Evolutionary conservation across 2,329 filamentous ascomycete species (phyloP).

Genomic region (Dactylellina sp.): DNA sequence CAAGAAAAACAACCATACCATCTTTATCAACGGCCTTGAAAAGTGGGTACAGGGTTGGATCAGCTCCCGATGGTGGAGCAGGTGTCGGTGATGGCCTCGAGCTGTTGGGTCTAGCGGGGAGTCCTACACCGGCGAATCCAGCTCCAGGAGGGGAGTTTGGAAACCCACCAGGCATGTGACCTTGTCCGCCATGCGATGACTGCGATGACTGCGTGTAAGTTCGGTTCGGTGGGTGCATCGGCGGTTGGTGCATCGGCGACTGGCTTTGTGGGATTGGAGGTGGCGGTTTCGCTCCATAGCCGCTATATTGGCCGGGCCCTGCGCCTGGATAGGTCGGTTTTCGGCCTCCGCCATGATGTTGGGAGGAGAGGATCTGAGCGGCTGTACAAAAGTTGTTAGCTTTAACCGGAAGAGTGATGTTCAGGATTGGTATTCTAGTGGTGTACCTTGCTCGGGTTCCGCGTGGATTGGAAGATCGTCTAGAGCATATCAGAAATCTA

Average conservation of each 20-base stretch:
- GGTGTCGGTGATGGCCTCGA: slow-evolving; percentile 76
- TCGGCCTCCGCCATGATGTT: slow-evolving; percentile 19
- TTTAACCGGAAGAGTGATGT: background rate
- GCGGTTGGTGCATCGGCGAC: no score
- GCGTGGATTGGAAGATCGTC: slow-evolving; percentile 55
- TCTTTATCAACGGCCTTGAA: slow-evolving; percentile 93
- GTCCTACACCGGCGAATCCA: slow-evolving; percentile 48
- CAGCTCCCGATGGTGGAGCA: slow-evolving; percentile 69
- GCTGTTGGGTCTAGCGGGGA: slow-evolving; percentile 51
- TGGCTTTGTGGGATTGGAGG: slow-evolving; percentile 51
- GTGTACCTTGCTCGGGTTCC: slow-evolving; percentile 54
- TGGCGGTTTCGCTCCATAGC: slow-evolving; percentile 43
- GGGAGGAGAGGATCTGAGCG: slow-evolving; percentile 49
- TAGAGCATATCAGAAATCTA: slow-evolving; percentile 11
- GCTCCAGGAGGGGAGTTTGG: slow-evolving; percentile 42
- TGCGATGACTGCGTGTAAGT: slow-evolving; percentile 31
- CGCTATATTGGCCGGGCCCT: slow-evolving; percentile 34
- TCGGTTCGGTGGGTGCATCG: slow-evolving; percentile 18
- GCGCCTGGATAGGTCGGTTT: slow-evolving; percentile 35
- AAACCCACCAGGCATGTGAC: slow-evolving; percentile 45
- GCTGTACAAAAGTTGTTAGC: slow-evolving; percentile 20
- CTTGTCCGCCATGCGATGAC: slow-evolving; percentile 5
- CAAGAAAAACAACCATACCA: slow-evolving; percentile 69
- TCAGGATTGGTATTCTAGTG: background rate
- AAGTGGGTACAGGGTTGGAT: slow-evolving; percentile 81